Evolutionary conservation across 164 flowering plant species (phyloP), one percentile per base, ranked within the genome.

Genomic region (Dillenia suffruticosa): DNA sequence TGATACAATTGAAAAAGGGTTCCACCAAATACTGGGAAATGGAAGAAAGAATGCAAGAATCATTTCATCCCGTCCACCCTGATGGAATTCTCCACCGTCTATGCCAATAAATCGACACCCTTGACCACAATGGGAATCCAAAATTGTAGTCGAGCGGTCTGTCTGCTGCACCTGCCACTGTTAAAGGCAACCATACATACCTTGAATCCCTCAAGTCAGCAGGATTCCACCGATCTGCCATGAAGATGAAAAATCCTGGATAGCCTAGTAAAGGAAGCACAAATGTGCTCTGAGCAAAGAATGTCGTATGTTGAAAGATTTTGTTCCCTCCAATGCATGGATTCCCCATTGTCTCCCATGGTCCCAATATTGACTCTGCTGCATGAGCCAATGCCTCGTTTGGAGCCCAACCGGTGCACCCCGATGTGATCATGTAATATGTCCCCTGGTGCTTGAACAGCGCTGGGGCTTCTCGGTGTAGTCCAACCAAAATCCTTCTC

Each of bases 321-420:
- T 84, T 85, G 72, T 80, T 89, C 63, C 96, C 99, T 48, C 97
- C 99, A 9, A 85, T 62, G 63, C 96, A 91, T 4, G 99, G 99
- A 67, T 89, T 91, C 46, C 96, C 96, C 74, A 94, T 51, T 0
- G 92, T 84, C 65, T 94, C 96, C 99, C 99, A 94, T 2, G 92
- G 94, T 12, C 99, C 99, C 88, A 89, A 74, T 44, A 94, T 75
- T 12, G 97, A 89, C 59, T 88, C 97, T 0, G 99, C 87, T 26
- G 96, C 99, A 75, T 94, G 97, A 11, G 84, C 97, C 46, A 86
- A 69, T 9, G 96, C 97, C 68, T 84, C 94, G 55, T 94, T 94
- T 12, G 99, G 99, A 0, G 96, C 93, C 99, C 99, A 94, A 8
- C 99, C 97, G 0, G 92, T 82, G 85, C 96, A 94, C 17, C 97